Conservation (phyloP, 192 early-diverging fungal genomes). For the Cetraspora pellucida region DNA sequence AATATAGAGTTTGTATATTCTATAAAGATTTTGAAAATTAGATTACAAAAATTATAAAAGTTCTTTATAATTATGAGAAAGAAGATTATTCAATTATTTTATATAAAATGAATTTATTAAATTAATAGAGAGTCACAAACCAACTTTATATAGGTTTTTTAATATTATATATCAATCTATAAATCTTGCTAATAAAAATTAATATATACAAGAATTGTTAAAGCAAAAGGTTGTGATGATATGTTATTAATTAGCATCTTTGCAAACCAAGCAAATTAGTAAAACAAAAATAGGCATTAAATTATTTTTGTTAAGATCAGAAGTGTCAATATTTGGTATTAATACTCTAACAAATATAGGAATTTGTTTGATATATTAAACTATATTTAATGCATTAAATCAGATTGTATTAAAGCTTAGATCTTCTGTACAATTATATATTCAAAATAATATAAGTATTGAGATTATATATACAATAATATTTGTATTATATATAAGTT, state of each 20-base stretch:
- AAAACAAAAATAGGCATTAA: background rate
- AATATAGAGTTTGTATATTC: too few species aligned
- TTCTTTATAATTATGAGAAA: too few species aligned
- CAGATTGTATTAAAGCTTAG: too few species aligned
- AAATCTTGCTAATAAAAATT: too few species aligned
- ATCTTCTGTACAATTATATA: too few species aligned
- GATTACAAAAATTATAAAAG: too few species aligned
- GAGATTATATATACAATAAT: too few species aligned
- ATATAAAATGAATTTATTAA: background rate
- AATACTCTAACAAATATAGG: background rate
- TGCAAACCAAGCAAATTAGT: background rate
- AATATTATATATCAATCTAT: constrained; percentile 5
- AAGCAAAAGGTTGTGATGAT: background rate
- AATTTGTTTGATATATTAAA: background rate
- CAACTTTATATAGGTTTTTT: background rate
- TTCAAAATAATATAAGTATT: too few species aligned
- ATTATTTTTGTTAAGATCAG: background rate
- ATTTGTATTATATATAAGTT: too few species aligned
- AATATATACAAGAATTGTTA: background rate
- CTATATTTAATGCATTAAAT: background rate
- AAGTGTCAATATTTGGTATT: background rate
- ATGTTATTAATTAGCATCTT: background rate
- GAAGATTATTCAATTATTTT: too few species aligned
- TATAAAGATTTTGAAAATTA: too few species aligned
- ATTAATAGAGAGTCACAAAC: background rate